A percentile compares a stretch with the other conserved stretches of the same genome.
phyloP scores from a whole-genome alignment of 495 filamentous ascomycete genomes.

The Neurospora sp. region DNA sequence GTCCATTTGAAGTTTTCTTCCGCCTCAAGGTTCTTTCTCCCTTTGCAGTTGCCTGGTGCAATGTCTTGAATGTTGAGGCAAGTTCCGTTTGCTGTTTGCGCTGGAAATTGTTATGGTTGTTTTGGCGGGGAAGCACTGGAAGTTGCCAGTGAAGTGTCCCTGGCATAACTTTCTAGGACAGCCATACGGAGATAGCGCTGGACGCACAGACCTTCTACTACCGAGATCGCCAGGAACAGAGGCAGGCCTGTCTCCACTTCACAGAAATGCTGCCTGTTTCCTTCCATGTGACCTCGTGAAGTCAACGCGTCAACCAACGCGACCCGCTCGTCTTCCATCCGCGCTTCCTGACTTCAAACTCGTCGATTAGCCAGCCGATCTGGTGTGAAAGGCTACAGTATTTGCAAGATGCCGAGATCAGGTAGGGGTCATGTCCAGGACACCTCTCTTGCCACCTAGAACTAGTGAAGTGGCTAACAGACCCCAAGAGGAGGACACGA shows the following conservation, averaged over 20 bases:
- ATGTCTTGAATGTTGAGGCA: not conserved
- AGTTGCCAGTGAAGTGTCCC: not conserved
- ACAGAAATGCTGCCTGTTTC: not conserved
- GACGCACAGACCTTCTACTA: not conserved
- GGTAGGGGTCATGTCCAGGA: no score
- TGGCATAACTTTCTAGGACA: not conserved
- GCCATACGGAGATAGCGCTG: not conserved
- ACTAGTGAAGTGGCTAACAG: not conserved
- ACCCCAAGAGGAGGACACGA: constrained; percentile 64
- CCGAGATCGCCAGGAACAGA: not conserved
- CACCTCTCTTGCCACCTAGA: not conserved
- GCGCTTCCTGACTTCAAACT: not conserved
- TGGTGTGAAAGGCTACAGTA: not conserved
- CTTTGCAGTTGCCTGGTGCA: not conserved
- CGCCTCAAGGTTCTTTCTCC: not conserved
- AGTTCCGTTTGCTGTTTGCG: not conserved
- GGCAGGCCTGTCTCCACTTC: not conserved
- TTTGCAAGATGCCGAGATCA: constrained; percentile 11
- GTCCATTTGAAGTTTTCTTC: not conserved
- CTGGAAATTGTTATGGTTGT: not conserved
- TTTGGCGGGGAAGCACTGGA: not conserved
- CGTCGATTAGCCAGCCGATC: not conserved
- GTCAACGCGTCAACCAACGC: not conserved
- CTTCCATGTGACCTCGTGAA: not conserved
- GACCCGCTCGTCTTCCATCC: not conserved